phyloP scores from a whole-genome alignment of 345 rosid genomes.

The Ceriops zippeliana region DNA sequence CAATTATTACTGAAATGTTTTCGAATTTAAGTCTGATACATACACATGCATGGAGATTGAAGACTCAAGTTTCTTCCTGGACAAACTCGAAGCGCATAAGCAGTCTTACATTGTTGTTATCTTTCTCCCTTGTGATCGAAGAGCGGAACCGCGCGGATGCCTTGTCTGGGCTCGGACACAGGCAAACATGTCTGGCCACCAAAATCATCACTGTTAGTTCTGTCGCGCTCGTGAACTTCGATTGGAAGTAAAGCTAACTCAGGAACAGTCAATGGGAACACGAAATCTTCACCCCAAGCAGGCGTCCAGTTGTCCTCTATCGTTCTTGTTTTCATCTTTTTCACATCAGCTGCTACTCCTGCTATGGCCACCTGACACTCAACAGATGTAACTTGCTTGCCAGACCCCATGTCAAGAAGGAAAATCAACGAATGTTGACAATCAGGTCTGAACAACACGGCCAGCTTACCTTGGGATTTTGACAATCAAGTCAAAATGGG shows the following conservation, averaged over 20 bases:
- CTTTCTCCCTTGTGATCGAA: constrained; percentile 23
- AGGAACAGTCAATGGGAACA: constrained; percentile 26
- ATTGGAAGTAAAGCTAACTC: constrained; percentile 28
- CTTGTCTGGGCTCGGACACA: constrained; percentile 25
- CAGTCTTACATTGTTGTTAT: constrained; percentile 13
- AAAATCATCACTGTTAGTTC: constrained; percentile 21
- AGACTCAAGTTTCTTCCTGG: background rate
- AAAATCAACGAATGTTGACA: no score
- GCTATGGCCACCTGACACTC: constrained; percentile 27
- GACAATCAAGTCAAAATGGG: constrained; percentile 16
- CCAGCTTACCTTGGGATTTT: constrained; percentile 16
- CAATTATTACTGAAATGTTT: no score
- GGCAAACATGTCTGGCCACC: constrained; percentile 28
- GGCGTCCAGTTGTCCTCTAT: constrained; percentile 28
- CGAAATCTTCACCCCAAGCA: constrained; percentile 27
- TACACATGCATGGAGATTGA: no score
- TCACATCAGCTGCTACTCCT: constrained; percentile 20
- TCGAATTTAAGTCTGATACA: no score
- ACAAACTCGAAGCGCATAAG: constrained; percentile 25
- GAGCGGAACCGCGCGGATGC: constrained; percentile 23
- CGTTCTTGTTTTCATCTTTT: constrained; percentile 17
- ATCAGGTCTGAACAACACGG: background rate
- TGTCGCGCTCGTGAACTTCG: constrained; percentile 27
- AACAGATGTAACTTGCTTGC: no score
- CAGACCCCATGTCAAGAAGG: no score